A percentile compares a stretch with the other conserved stretches of the same genome.
Evolutionary conservation across 257 asterid species (phyloP).

Genomic region (Solanum tarapatanum): DNA sequence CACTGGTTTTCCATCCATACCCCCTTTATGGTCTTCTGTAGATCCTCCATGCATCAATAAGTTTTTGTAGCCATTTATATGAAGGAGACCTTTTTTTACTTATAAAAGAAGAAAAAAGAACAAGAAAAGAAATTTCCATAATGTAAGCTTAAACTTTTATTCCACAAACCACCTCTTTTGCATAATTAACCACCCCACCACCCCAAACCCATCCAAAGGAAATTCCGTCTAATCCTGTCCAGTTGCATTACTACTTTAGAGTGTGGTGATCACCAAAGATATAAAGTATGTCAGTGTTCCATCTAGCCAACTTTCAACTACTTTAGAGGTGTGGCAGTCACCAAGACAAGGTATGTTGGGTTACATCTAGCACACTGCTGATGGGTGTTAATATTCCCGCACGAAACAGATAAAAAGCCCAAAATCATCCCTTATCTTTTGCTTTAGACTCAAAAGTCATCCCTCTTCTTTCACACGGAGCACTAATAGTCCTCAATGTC

Average conservation of each 20-base stretch:
- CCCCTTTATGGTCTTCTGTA: neutral
- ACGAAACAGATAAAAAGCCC: neutral
- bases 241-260: neutral
- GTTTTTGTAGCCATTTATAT: neutral
- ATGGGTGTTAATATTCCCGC: neutral
- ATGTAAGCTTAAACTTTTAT: neutral
- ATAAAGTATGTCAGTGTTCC: neutral
- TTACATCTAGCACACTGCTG: neutral
- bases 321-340: neutral
- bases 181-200: neutral
- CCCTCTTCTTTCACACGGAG: neutral
- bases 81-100: neutral
- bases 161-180: neutral
- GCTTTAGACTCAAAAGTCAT: neutral
- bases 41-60: neutral
- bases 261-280: neutral
- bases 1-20: neutral
- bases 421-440: neutral
- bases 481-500: neutral
- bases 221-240: neutral
- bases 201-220: neutral
- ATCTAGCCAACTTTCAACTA: neutral
- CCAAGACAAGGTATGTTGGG: neutral
- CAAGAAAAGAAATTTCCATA: neutral
- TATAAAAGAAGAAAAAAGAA: neutral